Evolutionary conservation across 2,329 filamentous ascomycete species (phyloP).

Genomic region (Leptographium flavum): DNA sequence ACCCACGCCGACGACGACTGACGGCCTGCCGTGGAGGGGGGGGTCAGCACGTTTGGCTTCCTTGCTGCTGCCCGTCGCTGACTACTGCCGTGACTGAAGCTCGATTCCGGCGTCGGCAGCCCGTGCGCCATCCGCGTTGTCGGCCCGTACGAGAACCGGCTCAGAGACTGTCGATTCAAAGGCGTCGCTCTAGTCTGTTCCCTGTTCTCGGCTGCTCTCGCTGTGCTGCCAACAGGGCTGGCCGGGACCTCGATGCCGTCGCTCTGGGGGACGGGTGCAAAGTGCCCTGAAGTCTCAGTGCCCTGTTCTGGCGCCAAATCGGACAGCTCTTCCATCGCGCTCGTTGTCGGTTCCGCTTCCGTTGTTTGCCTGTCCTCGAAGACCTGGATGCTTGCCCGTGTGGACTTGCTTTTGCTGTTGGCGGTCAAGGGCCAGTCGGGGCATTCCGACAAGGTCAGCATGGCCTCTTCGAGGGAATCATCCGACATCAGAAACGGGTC

Average conservation of each 20-base stretch:
- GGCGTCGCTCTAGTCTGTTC: conserved; percentile 1
- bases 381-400: conserved; percentile 18
- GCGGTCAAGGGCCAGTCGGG: conserved; percentile 30
- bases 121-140: conserved; percentile 21
- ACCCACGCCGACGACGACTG: neutral
- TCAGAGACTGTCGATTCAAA: conserved; percentile 4
- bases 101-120: conserved; percentile 24
- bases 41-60: neutral
- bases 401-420: conserved; percentile 5
- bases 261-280: conserved; percentile 1
- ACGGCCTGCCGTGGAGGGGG: neutral
- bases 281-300: neutral
- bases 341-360: neutral
- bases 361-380: conserved; percentile 25
- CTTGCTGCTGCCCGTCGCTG: neutral
- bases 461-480: conserved; percentile 40
- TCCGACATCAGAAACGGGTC: conserved; percentile 37
- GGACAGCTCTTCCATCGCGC: neutral
- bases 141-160: conserved; percentile 12
- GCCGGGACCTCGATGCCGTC: conserved; percentile 9
- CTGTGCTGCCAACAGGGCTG: conserved; percentile 2
- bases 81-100: conserved; percentile 4
- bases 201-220: neutral
- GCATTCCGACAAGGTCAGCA: conserved; percentile 35
- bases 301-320: neutral